A percentile compares a stretch with the other conserved stretches of the same genome.
phyloP scores from a whole-genome alignment of 495 filamentous ascomycete species.

The Glonium stellatum region DNA sequence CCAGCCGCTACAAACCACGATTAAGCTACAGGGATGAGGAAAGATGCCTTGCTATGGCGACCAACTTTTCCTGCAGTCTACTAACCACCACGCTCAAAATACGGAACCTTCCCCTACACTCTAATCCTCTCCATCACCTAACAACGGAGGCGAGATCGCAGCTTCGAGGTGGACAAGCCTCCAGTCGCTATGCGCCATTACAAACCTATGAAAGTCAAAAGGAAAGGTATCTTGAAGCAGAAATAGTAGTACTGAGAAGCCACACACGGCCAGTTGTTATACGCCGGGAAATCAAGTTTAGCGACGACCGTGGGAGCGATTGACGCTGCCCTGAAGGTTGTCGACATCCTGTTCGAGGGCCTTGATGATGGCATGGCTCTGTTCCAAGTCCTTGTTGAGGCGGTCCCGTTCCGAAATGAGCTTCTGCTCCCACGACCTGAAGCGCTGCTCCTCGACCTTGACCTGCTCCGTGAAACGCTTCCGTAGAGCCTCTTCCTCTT shows the following conservation, averaged over 20 bases:
- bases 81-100: not conserved
- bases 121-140: not conserved
- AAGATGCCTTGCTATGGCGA: not conserved
- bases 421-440: conserved; percentile 99
- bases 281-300: conserved; percentile 41
- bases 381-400: conserved; percentile 98
- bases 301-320: conserved; percentile 92
- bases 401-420: conserved; percentile 95
- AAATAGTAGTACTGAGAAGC: conserved; percentile 7
- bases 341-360: conserved; percentile 88
- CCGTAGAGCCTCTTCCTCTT: conserved; percentile 93
- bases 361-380: conserved; percentile 95
- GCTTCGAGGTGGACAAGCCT: conserved; percentile 2
- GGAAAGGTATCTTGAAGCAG: conserved; percentile 28
- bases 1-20: not conserved
- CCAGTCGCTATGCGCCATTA: conserved; percentile 17
- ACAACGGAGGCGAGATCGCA: not conserved
- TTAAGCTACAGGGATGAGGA: not conserved
- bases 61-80: not conserved
- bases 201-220: conserved; percentile 28
- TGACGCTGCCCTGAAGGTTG: conserved; percentile 82
- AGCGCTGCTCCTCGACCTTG: conserved; percentile 98
- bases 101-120: not conserved
- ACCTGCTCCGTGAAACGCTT: conserved; percentile 99
- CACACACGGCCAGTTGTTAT: not conserved